Percentiles rank a stretch among this genome's conserved stretches.
Evolutionary conservation across 306 rosid species (phyloP).

Genomic region (Casuarina cunninghamiana): DNA sequence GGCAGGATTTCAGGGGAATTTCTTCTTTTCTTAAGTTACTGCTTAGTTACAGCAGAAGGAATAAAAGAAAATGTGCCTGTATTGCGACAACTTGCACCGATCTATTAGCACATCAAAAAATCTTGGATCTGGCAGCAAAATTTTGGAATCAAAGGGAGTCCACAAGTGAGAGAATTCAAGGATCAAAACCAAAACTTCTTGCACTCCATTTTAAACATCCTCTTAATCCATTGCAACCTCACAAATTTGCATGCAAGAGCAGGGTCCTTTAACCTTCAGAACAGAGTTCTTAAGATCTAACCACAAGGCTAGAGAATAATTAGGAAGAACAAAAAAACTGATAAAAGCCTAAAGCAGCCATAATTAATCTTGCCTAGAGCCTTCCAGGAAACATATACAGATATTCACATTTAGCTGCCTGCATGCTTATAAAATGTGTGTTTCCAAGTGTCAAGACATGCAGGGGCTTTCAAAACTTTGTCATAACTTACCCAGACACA

Average conservation of each 20-base stretch:
- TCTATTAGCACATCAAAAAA: not conserved
- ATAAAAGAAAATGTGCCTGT: not conserved
- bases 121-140: not conserved
- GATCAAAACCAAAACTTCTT: conserved; percentile 22
- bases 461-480: conserved; percentile 3
- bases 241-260: conserved; percentile 1
- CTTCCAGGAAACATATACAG: too few species aligned
- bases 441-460: not conserved
- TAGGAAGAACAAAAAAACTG: not conserved
- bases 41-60: not conserved
- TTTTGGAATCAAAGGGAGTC: conserved; percentile 7
- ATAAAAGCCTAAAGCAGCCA: not conserved
- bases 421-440: not conserved
- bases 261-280: not conserved
- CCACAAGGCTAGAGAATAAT: conserved; percentile 7
- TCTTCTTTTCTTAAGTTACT: not conserved
- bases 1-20: not conserved
- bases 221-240: conserved; percentile 1
- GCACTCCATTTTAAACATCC: conserved; percentile 9
- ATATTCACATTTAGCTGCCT: too few species aligned
- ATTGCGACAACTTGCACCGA: not conserved
- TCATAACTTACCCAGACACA: conserved; percentile 77
- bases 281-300: not conserved
- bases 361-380: not conserved
- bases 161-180: not conserved